These are phyloP conservation scores for Lepiota subincarnata DNA, from an alignment of 768 basidiomycete species.

Conservation along the genomic window DNA sequence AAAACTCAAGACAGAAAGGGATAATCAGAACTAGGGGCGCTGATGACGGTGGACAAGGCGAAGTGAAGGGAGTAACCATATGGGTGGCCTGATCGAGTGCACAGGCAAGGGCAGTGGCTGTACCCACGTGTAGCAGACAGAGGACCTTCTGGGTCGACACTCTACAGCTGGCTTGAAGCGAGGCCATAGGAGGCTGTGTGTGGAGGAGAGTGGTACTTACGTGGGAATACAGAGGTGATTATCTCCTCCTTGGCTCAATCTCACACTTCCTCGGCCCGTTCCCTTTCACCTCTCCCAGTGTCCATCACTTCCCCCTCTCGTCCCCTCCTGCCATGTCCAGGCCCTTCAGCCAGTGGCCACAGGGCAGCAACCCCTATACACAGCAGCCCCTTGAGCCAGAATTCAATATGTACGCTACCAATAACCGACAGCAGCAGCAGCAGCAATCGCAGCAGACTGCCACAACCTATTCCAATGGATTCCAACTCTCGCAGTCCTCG, in stretches of 20 bases:
- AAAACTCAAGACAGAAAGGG: too few species aligned
- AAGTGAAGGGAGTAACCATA: background rate
- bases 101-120: background rate
- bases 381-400: constrained; percentile 35
- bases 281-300: background rate
- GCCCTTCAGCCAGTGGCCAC: constrained; percentile 6
- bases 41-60: background rate
- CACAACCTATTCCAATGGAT: constrained; percentile 3
- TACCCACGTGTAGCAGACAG: constrained; percentile 2
- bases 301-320: background rate
- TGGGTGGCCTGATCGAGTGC: background rate
- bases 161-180: background rate
- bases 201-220: too few species aligned
- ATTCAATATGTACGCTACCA: constrained; percentile 19
- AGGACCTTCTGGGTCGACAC: background rate
- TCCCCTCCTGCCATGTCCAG: constrained; percentile 2
- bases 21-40: background rate
- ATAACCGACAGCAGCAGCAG: constrained; percentile 19
- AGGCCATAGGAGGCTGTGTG: background rate
- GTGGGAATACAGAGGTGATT: background rate
- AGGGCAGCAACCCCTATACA: constrained; percentile 12
- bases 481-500: constrained; percentile 18
- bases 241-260: background rate
- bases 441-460: constrained; percentile 15
- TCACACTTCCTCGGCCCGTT: constrained; percentile 8